Base-by-base conservation (phyloP, 2,329 filamentous ascomycete genomes). In the Pseudogymnoascus sp. region DNA sequence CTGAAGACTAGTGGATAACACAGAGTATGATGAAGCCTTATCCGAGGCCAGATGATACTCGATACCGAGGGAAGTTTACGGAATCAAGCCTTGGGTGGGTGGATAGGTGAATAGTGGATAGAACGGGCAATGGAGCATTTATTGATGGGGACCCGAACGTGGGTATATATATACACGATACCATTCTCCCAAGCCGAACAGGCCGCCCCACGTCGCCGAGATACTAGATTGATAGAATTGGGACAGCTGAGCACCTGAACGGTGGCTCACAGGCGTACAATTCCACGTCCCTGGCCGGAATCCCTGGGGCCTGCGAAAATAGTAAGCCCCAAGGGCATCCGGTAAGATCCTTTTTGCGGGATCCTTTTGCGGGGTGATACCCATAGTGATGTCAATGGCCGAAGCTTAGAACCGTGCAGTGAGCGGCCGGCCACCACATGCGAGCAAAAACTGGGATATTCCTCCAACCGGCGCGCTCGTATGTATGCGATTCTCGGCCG, bases 311-410 rank as follows among this genome's bases (percentile, higher is more conserved):
- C 16, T 49, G 14, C 43, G 23, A 28, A 16, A 49, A 9, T 6
- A 52, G 23, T 52, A 52, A 52, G 25, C 23, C 45, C 23, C n/a
- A 8, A 52, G 25, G 9, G 45, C 7, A 25, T 52, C 21, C 14
- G n/a, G 45, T 52, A 52, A 16, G 23, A 16, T 31, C 45, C 45
- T 14, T 52, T 31, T 31, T 31, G 23, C 4, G 25, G 23, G 14
- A 52, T 52, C 23, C 12, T 52, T 52, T 31, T 52, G 45, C 45
- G 45, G 45, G 45, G 45, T 16, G 45, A 28, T 28, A 16, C 14
- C 23, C 45, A 31, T 52, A 16, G 45, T 52, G 45, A 31, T 52
- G 45, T 41, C 43, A 52, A 52, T 52, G 45, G 45, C 45, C 43
- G 25, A 16, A 11, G 1, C 14, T 52, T 31, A 52, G 45, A 5